Evolutionary conservation across 202 grass and related monocot genomes (phyloP), one percentile per base, ranked within the genome.

Genomic region (Zoysia matrella): DNA sequence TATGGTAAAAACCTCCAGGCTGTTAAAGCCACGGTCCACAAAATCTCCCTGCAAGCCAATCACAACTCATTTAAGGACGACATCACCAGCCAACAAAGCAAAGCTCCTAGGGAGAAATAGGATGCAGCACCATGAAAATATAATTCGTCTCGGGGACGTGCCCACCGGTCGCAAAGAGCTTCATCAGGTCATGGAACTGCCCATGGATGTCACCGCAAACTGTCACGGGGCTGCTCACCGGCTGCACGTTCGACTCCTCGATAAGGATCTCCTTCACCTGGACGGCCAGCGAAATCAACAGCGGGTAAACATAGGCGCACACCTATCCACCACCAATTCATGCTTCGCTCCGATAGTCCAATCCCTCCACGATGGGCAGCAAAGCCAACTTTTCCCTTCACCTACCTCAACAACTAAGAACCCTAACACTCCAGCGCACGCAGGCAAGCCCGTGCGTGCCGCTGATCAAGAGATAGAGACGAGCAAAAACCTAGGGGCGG

Each of bases 101-200:
- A 5, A 56, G 56, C 3, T 79, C 18, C 42, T 14, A 80, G 43
- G 52, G 13, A 15, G 15, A 48, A 52, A 12, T 14, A 18, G n/a
- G n/a, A 30, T 30, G 22, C 22, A 30, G 7, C 55, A 98, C 95
- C 95, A 98, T 98, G 88, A 98, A 98, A 63, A 98, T 98, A 78
- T 98, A 98, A 74, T 98, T 98, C 14, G 95, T 98, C 9, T 98
- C 92, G 0, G 95, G 95, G 66, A 98, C 92, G 52, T 95, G 95
- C 14, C 95, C 95, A 2, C 95, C 95, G 12, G 95, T 98, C 65
- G 91, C 90, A 47, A 98, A 98, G 46, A 98, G 92, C 22, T 30
- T 30, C 22, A 30, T 30, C 22, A 30, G 22, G 22, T 30, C 22
- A 30, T 30, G 22, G 22, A 30, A 30, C 22, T 30, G 22, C 22